Evolutionary conservation across 768 basidiomycete genomes (phyloP).

Genomic region (Pilatotrama ljubarskyi): DNA sequence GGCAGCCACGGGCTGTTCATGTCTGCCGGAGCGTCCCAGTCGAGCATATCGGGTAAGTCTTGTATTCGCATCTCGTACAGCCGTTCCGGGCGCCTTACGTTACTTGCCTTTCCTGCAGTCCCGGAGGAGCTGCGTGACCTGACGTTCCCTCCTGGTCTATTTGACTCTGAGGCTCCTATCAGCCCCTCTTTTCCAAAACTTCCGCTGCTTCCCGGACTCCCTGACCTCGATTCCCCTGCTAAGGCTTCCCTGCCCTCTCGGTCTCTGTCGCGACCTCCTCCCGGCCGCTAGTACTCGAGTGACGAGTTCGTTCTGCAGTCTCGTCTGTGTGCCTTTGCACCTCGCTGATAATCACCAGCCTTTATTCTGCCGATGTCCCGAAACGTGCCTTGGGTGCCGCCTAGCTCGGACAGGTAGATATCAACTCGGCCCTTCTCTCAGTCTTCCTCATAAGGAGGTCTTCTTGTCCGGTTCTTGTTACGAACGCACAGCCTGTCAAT

Average conservation of each 20-base stretch:
- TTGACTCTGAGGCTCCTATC: background rate
- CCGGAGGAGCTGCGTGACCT: background rate
- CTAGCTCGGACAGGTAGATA: background rate
- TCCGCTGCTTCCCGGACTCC: background rate
- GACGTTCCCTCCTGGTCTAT: background rate
- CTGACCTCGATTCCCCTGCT: background rate
- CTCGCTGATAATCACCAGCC: background rate
- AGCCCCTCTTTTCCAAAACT: background rate
- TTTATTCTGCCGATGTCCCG: background rate
- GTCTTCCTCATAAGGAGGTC: background rate
- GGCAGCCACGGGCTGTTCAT: background rate
- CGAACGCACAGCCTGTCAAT: background rate
- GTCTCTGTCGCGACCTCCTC: background rate
- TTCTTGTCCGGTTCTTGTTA: background rate
- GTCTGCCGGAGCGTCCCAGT: slow-evolving; percentile 1
- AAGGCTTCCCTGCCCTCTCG: background rate
- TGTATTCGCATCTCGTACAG: background rate
- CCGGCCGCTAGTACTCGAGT: background rate
- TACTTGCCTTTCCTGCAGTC: slow-evolving; percentile 2
- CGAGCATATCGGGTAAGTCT: slow-evolving; percentile 7
- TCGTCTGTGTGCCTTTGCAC: background rate
- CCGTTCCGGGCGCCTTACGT: background rate
- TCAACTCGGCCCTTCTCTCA: background rate
- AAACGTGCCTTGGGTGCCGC: background rate
- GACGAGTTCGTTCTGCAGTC: background rate